Conservation (phyloP, 768 basidiomycete genomes). For the Auricularia auricula-judae region DNA sequence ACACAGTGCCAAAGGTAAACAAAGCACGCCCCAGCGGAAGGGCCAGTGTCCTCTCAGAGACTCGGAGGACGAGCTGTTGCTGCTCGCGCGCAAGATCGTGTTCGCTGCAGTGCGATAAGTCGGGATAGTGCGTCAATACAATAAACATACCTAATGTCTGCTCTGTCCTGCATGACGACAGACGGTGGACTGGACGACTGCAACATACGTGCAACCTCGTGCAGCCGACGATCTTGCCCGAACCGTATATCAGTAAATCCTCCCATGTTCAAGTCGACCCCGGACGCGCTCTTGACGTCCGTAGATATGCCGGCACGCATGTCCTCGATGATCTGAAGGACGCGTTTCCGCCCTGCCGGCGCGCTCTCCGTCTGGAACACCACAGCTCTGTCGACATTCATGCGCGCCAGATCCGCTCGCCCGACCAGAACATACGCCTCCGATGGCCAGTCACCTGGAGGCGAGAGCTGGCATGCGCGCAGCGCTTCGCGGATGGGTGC, state of each 20-base stretch:
- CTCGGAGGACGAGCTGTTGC: slow-evolving; percentile 65
- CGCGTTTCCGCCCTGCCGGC: background rate
- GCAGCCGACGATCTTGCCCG: slow-evolving; percentile 77
- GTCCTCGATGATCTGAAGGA: slow-evolving; percentile 1
- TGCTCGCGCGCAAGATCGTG: slow-evolving; percentile 81
- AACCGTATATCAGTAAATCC: slow-evolving; percentile 80
- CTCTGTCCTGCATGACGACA: slow-evolving; percentile 53
- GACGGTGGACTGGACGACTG: slow-evolving; percentile 65
- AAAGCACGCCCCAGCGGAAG: slow-evolving; percentile 83
- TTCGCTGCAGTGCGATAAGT: slow-evolving; percentile 40
- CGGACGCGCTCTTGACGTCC: slow-evolving; percentile 24
- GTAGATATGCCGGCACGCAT: background rate
- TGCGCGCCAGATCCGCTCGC: slow-evolving; percentile 62
- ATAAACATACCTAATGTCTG: slow-evolving; percentile 52
- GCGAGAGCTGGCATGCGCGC: slow-evolving; percentile 71
- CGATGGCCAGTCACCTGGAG: slow-evolving; percentile 64
- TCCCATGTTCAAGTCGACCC: slow-evolving; percentile 60
- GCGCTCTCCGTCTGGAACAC: background rate
- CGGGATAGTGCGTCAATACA: background rate
- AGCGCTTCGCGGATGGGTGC: slow-evolving; percentile 77
- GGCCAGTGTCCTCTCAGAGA: slow-evolving; percentile 83
- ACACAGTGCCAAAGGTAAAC: slow-evolving; percentile 81
- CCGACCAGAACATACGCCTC: slow-evolving; percentile 59
- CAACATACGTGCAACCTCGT: slow-evolving; percentile 86
- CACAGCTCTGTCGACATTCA: slow-evolving; percentile 10